These are phyloP conservation scores for Trypanosoma brucei DNA, from an alignment of 208 protist species.

Conservation along the genomic window DNA sequence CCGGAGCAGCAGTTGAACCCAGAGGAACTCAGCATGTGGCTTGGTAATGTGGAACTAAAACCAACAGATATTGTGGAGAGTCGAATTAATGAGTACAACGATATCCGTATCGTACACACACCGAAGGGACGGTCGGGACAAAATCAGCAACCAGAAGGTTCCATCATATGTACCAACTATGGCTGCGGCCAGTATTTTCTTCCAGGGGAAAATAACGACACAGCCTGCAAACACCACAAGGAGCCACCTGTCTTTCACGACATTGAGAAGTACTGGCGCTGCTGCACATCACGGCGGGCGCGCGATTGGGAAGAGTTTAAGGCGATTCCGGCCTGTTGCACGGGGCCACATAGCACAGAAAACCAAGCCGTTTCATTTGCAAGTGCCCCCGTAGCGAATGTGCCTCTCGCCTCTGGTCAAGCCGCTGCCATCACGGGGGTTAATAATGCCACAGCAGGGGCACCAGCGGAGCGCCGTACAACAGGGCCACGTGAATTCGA, in stretches of 20 bases:
- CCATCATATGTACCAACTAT: constrained; percentile 71
- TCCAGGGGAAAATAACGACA: constrained; percentile 66
- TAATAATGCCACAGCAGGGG: neutral
- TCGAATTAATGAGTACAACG: constrained; percentile 70
- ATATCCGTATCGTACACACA: constrained; percentile 57
- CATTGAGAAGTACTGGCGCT: constrained; percentile 79
- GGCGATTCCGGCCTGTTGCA: constrained; percentile 54
- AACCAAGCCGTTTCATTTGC: constrained; percentile 49
- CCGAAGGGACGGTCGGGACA: neutral
- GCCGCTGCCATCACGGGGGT: constrained; percentile 3
- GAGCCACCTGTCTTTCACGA: constrained; percentile 82
- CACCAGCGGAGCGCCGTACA: constrained; percentile 10
- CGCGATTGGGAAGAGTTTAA: constrained; percentile 85
- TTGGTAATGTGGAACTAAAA: constrained; percentile 46
- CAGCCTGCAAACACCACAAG: constrained; percentile 55
- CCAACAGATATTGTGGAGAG: constrained; percentile 32
- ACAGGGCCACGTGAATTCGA: constrained; percentile 79
- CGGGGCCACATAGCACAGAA: constrained; percentile 43
- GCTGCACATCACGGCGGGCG: constrained; percentile 61
- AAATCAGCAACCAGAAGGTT: constrained; percentile 21
- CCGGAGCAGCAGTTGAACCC: constrained; percentile 16
- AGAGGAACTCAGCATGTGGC: constrained; percentile 45
- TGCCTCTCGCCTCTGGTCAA: constrained; percentile 40
- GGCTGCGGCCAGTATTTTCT: constrained; percentile 72
- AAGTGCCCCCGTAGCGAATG: constrained; percentile 40